Percentiles rank a stretch among this genome's conserved stretches.
Conservation (phyloP, 1,284 basidiomycete species). For the Hemileia vastatrix region DNA sequence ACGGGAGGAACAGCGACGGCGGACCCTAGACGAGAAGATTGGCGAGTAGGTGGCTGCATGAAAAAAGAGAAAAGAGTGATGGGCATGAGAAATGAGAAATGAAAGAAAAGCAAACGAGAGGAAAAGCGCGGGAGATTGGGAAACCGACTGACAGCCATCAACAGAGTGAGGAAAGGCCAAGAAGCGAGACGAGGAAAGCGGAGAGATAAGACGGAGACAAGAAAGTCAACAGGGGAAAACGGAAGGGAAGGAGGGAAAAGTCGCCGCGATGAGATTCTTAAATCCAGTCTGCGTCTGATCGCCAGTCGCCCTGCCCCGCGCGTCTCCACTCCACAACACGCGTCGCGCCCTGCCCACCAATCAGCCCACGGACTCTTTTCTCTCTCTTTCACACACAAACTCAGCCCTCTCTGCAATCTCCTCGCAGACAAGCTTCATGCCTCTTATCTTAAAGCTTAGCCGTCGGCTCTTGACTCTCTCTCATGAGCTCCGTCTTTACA, state of each 20-base stretch:
- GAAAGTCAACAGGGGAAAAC: not conserved
- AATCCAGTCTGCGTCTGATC: not conserved
- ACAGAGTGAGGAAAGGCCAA: not conserved
- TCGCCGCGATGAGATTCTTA: not conserved
- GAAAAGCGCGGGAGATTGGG: not conserved
- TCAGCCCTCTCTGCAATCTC: too few species aligned
- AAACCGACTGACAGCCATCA: not conserved
- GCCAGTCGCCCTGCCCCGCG: not conserved
- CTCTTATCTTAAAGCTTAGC: too few species aligned
- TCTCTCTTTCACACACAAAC: too few species aligned
- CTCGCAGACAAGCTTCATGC: too few species aligned
- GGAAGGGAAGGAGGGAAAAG: not conserved
- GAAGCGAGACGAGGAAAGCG: not conserved
- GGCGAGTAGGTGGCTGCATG: conserved; percentile 20
- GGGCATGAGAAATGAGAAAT: not conserved
- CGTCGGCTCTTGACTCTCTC: too few species aligned
- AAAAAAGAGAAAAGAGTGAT: not conserved
- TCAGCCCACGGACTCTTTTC: not conserved
- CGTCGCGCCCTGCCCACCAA: not conserved
- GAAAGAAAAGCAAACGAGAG: not conserved
- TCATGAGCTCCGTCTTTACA: too few species aligned
- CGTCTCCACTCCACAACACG: not conserved
- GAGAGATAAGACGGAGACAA: not conserved
- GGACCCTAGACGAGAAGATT: conserved; percentile 12
- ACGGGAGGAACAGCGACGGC: not conserved